Base-by-base conservation (phyloP, 495 filamentous ascomycete genomes). In the Pseudoneurospora amorphoporcata region DNA sequence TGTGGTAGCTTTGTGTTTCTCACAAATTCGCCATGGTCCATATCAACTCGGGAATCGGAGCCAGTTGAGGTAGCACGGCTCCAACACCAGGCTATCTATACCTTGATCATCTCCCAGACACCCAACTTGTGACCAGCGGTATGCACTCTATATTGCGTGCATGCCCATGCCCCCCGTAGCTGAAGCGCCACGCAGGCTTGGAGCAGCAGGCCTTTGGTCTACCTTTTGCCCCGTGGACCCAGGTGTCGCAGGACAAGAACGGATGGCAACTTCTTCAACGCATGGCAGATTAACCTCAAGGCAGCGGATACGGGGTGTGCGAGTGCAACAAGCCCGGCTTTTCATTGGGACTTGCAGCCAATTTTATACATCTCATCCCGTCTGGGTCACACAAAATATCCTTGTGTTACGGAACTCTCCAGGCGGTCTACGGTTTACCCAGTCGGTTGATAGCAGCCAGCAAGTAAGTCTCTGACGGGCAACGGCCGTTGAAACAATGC, bases 401-500 rank as follows among this genome's bases (percentile, higher is more conserved):
- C 2, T 61, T 61, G 53, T 61, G 53, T 35, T 23, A 61, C 53
- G 53, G 53, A 61, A 61, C 53, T 61, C 53, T 61, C 29, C 29
- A 17, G 53, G 53, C 53, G 53, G 53, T 61, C 53, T 61, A 35
- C 35, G 53, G 6, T 35, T 32, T 61, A 61, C 6, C 29, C 29
- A 61, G 29, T 61, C 29, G 53, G 53, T 61, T 61, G 53, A 32
- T 70, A 8, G n/a, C 69, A 70, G 69, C 69, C 23, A 42, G 41
- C 69, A 71, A 42, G 41, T 42, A 71, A n/a, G 69, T 42, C 40
- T 65, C 69, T 47, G 42, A 53, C n/a, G 69, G 69, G 29, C 41
- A 71, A 71, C 41, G 19, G 69, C 69, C 69, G 69, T 71, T 71
- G 69, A 71, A 47, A 71, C 42, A 71, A 9, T 61, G 53, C 4